Percentiles rank a stretch among this genome's conserved stretches.
Evolutionary conservation across 2,329 filamentous ascomycete species (phyloP).

Genomic region (Trichophyton rubrum): DNA sequence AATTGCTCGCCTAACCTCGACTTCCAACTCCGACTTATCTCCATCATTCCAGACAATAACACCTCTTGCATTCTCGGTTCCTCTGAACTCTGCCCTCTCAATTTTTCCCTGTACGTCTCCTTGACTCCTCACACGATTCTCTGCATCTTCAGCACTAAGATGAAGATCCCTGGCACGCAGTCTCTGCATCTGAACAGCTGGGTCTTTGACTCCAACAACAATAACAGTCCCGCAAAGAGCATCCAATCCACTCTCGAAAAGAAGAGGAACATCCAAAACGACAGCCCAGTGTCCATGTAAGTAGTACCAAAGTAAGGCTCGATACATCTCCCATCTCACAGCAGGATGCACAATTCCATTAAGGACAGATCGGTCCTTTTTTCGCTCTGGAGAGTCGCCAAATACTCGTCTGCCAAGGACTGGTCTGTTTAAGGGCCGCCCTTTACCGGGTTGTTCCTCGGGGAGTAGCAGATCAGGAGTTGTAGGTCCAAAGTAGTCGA

Average conservation of each 20-base stretch:
- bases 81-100: constrained; percentile 53
- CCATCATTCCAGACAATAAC: constrained; percentile 88
- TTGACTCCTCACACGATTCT: constrained; percentile 76
- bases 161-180: constrained; percentile 64
- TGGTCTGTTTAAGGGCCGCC: constrained; percentile 65
- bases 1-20: constrained; percentile 56
- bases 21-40: constrained; percentile 54
- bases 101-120: constrained; percentile 77
- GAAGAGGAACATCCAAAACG: constrained; percentile 77
- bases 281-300: constrained; percentile 71
- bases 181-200: constrained; percentile 67
- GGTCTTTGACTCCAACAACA: constrained; percentile 74
- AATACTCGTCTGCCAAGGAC: constrained; percentile 80
- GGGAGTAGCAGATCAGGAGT: constrained; percentile 76
- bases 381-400: constrained; percentile 58
- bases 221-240: constrained; percentile 71
- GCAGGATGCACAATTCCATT: constrained; percentile 91
- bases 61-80: constrained; percentile 45
- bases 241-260: constrained; percentile 84
- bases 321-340: constrained; percentile 71
- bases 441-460: constrained; percentile 26
- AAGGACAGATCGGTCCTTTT: constrained; percentile 60
- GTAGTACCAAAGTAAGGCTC: constrained; percentile 59
- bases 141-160: constrained; percentile 70
- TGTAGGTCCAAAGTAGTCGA: constrained; percentile 64